Evolutionary conservation across 768 basidiomycete species (phyloP), one percentile per base, ranked within the genome.

Genomic region (Pulveroboletus sp.): DNA sequence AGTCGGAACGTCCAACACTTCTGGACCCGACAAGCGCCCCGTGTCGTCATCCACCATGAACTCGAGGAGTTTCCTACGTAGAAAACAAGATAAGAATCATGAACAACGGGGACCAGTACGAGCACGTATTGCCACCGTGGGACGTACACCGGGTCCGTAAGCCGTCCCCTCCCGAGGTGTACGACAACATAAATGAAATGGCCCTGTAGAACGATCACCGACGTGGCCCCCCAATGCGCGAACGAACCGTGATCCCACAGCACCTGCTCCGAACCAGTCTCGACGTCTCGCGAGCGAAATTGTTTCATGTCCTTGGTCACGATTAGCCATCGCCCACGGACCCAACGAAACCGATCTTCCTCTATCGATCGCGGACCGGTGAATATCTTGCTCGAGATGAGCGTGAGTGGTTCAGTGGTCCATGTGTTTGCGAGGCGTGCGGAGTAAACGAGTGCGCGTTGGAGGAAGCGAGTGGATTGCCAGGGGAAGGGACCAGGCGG

Each of bases 251-350:
- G 18, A 12, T 63, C 55, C 60, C 60, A 61, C 27, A 63, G 26
- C n/a, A 57, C 33, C 1, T 40, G 45, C 4, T 57, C 54, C 12
- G n/a, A 28, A 8, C 41, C 55, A 24, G 51, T 57, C 28, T 63
- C 57, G 17, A 60, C 21, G 5, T 61, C 61, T 1, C 48, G 59
- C 17, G 28, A 39, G 3, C 36, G 14, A 6, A 61, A 41, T 6
- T 45, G 45, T 24, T 32, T 35, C 59, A 52, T 57, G 8, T 38
- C 40, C 50, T 47, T 57, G 41, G 47, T 61, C 47, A 39, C 39
- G 49, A 61, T 39, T 24, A 61, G 3, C 60, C 60, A 61, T 37
- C 60, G 6, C 21, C 61, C 61, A 11, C 51, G 5, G 21, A 61
- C 43, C 54, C 60, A 61, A 6, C 33, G 49, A 17, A 47, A 54